phyloP scores from a whole-genome alignment of 2,329 filamentous ascomycete species.

The Cordyceps tenuipes region DNA sequence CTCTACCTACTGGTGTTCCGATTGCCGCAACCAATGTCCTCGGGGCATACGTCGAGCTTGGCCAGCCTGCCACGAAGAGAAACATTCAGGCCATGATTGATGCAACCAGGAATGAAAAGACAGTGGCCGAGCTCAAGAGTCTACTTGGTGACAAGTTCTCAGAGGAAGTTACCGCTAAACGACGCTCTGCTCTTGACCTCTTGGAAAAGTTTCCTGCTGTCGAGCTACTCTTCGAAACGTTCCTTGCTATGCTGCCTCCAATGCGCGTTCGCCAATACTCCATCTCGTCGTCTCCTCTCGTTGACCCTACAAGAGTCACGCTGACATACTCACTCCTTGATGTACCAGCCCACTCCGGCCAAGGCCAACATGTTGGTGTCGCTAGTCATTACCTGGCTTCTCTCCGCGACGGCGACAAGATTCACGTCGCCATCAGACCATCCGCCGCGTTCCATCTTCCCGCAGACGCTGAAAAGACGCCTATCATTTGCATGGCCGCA shows the following conservation, averaged over 20 bases:
- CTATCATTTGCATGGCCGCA: constrained; percentile 43
- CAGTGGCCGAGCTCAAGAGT: constrained; percentile 33
- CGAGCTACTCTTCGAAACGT: constrained; percentile 54
- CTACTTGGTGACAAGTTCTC: constrained; percentile 41
- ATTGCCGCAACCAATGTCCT: constrained; percentile 57
- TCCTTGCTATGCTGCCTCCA: constrained; percentile 63
- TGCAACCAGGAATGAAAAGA: constrained; percentile 37
- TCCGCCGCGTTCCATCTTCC: constrained; percentile 42
- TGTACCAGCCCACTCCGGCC: constrained; percentile 41
- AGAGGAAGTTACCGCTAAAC: constrained; percentile 43
- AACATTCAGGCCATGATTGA: constrained; percentile 37
- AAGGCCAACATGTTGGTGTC: constrained; percentile 47
- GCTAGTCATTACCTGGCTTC: constrained; percentile 52
- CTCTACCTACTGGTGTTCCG: constrained; percentile 45
- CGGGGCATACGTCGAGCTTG: constrained; percentile 63
- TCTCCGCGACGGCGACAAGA: constrained; percentile 33
- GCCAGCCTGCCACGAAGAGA: constrained; percentile 63
- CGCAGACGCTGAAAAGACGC: constrained; percentile 33
- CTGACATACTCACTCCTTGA: constrained; percentile 63
- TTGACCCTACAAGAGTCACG: constrained; percentile 46
- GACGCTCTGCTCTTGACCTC: constrained; percentile 58
- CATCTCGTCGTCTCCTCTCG: constrained; percentile 66
- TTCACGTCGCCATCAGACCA: constrained; percentile 42
- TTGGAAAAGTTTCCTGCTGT: constrained; percentile 55
- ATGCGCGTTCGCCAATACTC: constrained; percentile 75